These are phyloP conservation scores for Debaryomyces sp. DNA, from an alignment of 1,139 yeast genomes.

Conservation along the genomic window DNA sequence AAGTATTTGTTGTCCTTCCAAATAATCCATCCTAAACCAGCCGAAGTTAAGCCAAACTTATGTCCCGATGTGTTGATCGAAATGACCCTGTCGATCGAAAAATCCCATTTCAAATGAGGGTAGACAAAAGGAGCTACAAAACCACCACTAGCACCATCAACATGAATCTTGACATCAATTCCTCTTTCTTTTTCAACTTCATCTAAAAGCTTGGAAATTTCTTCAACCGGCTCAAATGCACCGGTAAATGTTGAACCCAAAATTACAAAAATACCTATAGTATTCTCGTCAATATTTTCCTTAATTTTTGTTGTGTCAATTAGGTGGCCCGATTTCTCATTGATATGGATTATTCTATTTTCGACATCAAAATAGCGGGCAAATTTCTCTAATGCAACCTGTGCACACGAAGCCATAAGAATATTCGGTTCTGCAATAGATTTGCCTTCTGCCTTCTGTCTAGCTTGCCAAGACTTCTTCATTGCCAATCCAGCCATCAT, in stretches of 20 bases:
- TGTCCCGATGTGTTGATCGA: conserved; percentile 94
- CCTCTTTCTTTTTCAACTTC: conserved; percentile 72
- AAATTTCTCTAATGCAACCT: conserved; percentile 91
- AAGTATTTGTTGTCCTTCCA: conserved; percentile 70
- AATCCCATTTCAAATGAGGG: conserved; percentile 84
- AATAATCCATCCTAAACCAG: conserved; percentile 91
- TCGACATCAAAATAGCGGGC: conserved; percentile 94
- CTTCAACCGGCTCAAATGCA: conserved; percentile 77
- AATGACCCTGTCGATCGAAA: conserved; percentile 71
- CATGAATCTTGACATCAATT: conserved; percentile 75
- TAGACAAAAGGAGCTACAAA: conserved; percentile 82
- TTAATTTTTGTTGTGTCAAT: conserved; percentile 62
- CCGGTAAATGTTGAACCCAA: conserved; percentile 94
- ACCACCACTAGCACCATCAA: conserved; percentile 94
- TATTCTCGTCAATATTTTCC: conserved; percentile 79
- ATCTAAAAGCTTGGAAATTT: conserved; percentile 62
- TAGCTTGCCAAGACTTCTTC: conserved; percentile 86
- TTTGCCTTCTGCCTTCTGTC: conserved; percentile 60
- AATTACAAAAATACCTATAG: conserved; percentile 89
- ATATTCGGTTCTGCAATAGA: conserved; percentile 74
- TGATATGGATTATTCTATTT: conserved; percentile 71
- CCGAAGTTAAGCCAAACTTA: conserved; percentile 87
- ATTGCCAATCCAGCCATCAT: conserved; percentile 92
- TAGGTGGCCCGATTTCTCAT: conserved; percentile 60
- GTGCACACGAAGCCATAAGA: conserved; percentile 93